A percentile compares a stretch with the other conserved stretches of the same genome.
phyloP scores from a whole-genome alignment of 768 basidiomycete genomes.

The Epithele typhae region DNA sequence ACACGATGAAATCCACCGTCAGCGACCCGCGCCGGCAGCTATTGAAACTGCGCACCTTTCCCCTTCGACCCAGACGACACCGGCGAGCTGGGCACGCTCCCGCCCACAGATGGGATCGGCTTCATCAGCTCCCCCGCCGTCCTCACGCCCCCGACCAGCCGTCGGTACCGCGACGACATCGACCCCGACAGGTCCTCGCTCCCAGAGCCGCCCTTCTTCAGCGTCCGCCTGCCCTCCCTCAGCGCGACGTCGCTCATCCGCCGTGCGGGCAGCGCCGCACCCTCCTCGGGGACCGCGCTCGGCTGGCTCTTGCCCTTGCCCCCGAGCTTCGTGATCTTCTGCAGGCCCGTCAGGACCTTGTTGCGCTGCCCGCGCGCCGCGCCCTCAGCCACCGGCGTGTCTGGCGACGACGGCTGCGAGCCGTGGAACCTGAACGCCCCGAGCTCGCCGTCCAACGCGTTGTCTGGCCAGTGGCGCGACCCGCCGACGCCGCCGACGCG shows the following conservation, averaged over 20 bases:
- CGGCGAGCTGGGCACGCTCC: conserved; percentile 19
- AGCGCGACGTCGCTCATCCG: conserved; percentile 18
- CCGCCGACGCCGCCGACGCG: no score
- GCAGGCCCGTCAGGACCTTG: conserved; percentile 25
- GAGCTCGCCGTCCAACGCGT: no score
- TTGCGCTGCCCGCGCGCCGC: conserved; percentile 12
- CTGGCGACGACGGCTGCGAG: conserved; percentile 11
- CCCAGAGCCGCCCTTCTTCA: not conserved
- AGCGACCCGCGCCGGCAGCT: not conserved
- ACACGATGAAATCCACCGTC: no score
- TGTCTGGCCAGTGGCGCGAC: no score
- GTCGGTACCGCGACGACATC: conserved; percentile 6
- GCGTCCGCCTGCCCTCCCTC: conserved; percentile 1
- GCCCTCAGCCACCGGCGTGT: conserved; percentile 1
- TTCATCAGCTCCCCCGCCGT: conserved; percentile 6
- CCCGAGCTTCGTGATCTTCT: conserved; percentile 33
- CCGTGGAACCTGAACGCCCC: no score
- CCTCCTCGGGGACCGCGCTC: conserved; percentile 23
- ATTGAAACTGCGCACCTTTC: conserved; percentile 12
- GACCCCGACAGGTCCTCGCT: no score
- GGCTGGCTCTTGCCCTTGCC: conserved; percentile 28
- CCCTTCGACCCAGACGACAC: conserved; percentile 1
- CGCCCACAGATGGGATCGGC: no score
- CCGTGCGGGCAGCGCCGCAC: conserved; percentile 3
- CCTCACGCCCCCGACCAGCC: conserved; percentile 5